These are phyloP conservation scores for Blastocystis sp. DNA, from an alignment of 352 stramenopile species.

Conservation along the genomic window DNA sequence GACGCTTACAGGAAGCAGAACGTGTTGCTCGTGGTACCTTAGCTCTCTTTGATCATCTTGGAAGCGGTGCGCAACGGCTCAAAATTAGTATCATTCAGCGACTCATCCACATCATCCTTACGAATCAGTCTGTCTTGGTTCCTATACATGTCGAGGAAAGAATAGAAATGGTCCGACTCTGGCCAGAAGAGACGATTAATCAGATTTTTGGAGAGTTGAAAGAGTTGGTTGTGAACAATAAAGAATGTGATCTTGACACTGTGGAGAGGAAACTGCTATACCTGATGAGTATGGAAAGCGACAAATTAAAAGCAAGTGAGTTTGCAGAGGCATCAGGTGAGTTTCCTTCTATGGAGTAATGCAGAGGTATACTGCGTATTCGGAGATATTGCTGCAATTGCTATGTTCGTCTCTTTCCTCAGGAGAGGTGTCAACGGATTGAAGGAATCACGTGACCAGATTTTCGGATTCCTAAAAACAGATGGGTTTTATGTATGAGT, in stretches of 20 bases:
- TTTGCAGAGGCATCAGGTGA: not conserved
- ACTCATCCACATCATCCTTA: not conserved
- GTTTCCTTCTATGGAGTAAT: too few species aligned
- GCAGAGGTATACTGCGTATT: not conserved
- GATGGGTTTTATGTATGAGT: conserved; percentile 4
- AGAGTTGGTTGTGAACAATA: not conserved
- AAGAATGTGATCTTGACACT: not conserved
- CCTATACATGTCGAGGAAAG: not conserved
- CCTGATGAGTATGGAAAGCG: not conserved
- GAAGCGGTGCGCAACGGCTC: not conserved
- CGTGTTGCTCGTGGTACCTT: not conserved
- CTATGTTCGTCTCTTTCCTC: not conserved
- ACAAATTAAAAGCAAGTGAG: not conserved
- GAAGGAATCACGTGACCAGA: not conserved
- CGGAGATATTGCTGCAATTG: not conserved
- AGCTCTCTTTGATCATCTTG: not conserved
- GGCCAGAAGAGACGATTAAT: not conserved
- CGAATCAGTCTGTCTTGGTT: not conserved
- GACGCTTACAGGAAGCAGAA: not conserved
- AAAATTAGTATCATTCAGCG: not conserved
- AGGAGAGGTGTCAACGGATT: not conserved
- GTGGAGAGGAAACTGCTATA: conserved; percentile 3
- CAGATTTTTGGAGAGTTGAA: not conserved
- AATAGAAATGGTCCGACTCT: not conserved
- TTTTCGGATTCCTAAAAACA: not conserved